Evolutionary conservation across 129 eudicot species (phyloP).

Genomic region (Gnaphalium uliginosum): DNA sequence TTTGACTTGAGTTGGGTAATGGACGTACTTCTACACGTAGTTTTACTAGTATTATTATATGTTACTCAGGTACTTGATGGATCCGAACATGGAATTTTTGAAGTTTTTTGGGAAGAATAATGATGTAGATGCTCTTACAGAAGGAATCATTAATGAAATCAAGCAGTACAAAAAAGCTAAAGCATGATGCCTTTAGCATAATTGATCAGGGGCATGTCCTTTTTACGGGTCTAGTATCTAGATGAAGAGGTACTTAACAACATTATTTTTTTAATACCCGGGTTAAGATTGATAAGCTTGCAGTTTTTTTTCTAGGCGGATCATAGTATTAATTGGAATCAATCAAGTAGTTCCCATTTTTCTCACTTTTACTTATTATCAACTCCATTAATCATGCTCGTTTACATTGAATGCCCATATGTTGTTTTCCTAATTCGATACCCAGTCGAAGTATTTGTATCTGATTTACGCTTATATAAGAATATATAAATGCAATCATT

Average conservation of each 20-base stretch:
- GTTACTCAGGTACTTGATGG: conserved; percentile 85
- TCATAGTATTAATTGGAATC: neutral
- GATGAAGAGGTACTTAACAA: conserved; percentile 4
- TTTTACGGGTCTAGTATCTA: neutral
- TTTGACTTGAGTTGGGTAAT: neutral
- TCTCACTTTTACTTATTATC: neutral
- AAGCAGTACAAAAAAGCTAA: conserved; percentile 56
- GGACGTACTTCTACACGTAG: conserved; percentile 1
- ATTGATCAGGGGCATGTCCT: neutral
- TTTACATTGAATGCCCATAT: neutral
- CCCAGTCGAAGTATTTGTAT: neutral
- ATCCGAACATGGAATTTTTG: conserved; percentile 77
- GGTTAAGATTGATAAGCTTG: neutral
- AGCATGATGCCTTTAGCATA: conserved; percentile 17
- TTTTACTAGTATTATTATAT: conserved; percentile 17
- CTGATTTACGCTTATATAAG: too few species aligned
- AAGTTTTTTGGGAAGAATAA: conserved; percentile 86
- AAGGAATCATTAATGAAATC: conserved; percentile 72
- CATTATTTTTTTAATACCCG: neutral
- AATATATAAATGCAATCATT: neutral
- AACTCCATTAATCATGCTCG: neutral
- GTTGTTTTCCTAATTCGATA: neutral
- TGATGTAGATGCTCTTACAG: conserved; percentile 65
- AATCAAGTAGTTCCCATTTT: conserved; percentile 1
- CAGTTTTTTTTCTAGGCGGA: neutral